These are phyloP conservation scores for Chrysoporthe puriensis DNA, from an alignment of 2,329 filamentous ascomycete species.

Conservation along the genomic window DNA sequence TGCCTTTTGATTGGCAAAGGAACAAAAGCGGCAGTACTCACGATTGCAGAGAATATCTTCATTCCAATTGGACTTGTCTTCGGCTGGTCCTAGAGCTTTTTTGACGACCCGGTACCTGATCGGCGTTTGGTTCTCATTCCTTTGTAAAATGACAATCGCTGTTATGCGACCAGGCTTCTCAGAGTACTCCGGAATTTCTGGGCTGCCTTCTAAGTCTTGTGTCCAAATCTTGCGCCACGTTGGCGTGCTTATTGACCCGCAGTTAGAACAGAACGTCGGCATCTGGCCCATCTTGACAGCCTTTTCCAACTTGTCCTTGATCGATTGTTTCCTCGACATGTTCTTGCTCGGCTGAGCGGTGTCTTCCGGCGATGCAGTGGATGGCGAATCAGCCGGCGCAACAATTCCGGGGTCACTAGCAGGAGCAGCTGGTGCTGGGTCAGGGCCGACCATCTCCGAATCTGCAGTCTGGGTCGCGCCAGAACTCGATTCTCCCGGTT, in stretches of 20 bases:
- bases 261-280: constrained; percentile 89
- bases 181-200: constrained; percentile 71
- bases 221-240: constrained; percentile 94
- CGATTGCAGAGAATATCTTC: constrained; percentile 86
- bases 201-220: constrained; percentile 72
- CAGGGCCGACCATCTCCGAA: constrained; percentile 29
- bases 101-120: constrained; percentile 76
- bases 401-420: constrained; percentile 51
- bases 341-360: constrained; percentile 64
- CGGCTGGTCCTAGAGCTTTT: constrained; percentile 66
- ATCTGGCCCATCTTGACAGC: constrained; percentile 79
- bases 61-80: constrained; percentile 70
- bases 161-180: constrained; percentile 75
- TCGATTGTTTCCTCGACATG: constrained; percentile 64
- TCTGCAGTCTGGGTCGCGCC: constrained; percentile 28
- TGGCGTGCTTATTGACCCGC: constrained; percentile 91
- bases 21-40: constrained; percentile 47
- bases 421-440: constrained; percentile 42
- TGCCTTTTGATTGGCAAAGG: constrained; percentile 16
- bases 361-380: constrained; percentile 43
- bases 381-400: constrained; percentile 36
- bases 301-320: constrained; percentile 61
- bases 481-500: constrained; percentile 30
- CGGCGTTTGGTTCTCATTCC: constrained; percentile 64
- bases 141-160: constrained; percentile 70